Conservation (phyloP, 345 rosid genomes). For the Brassica incana region DNA sequence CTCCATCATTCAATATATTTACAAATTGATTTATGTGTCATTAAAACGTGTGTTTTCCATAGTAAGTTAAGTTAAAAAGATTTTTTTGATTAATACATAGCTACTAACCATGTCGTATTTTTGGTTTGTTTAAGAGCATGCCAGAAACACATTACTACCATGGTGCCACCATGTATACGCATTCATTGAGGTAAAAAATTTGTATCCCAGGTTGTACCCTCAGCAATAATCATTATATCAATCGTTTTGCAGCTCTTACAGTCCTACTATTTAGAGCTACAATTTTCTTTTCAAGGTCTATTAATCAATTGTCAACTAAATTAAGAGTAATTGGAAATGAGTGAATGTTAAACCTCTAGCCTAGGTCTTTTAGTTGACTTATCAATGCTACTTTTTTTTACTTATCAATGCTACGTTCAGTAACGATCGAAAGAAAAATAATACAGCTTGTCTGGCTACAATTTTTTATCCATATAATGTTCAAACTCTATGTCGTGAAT, state of each 20-base stretch:
- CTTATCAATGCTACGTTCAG: not conserved
- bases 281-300: not conserved
- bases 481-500: not conserved
- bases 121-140: not conserved
- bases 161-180: not conserved
- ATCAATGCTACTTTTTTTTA: not conserved
- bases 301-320: not conserved
- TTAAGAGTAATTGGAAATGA: not conserved
- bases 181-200: too few relatives aligned
- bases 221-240: not conserved
- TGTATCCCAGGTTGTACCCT: not conserved
- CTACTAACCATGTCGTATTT: too few relatives aligned
- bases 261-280: not conserved
- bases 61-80: too few relatives aligned
- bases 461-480: not conserved
- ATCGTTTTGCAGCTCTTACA: not conserved
- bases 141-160: not conserved
- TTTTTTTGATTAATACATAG: too few relatives aligned
- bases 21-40: not conserved
- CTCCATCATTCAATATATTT: not conserved
- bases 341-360: not conserved
- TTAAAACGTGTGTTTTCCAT: not conserved
- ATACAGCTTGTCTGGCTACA: not conserved
- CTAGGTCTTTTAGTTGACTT: not conserved
- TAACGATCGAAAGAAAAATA: not conserved